A percentile compares a stretch with the other conserved stretches of the same genome.
Conservation (phyloP, 1,139 yeast species). For the Kluyveromyces sp. region DNA sequence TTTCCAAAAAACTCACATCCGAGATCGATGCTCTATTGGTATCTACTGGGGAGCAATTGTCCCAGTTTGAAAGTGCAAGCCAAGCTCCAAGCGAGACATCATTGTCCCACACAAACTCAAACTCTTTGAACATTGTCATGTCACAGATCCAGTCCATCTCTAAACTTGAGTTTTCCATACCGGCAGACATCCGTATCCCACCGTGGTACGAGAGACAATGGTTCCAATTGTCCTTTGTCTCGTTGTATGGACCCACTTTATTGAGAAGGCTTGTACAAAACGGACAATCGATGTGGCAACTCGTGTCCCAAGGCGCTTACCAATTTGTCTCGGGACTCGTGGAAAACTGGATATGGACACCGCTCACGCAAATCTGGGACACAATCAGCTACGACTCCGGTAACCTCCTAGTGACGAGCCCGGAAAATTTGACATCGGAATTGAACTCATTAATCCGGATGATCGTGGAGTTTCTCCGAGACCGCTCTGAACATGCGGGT, state of each 20-base stretch:
- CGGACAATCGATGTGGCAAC: slow-evolving; percentile 3
- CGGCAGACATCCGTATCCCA: slow-evolving; percentile 1
- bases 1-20: background rate
- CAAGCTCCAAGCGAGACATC: background rate
- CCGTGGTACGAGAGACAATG: slow-evolving; percentile 6
- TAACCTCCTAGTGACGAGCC: slow-evolving; percentile 44
- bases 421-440: slow-evolving; percentile 68
- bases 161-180: background rate
- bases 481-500: background rate
- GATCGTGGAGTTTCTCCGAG: slow-evolving; percentile 48
- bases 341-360: slow-evolving; percentile 75
- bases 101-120: background rate
- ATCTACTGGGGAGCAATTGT: background rate
- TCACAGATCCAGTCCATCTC: background rate
- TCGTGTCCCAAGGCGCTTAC: slow-evolving; percentile 1
- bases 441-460: slow-evolving; percentile 75
- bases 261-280: background rate
- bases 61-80: slow-evolving; percentile 1
- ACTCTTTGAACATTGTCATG: background rate
- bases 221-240: slow-evolving; percentile 1
- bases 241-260: background rate
- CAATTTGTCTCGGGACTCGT: slow-evolving; percentile 63
- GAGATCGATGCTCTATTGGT: slow-evolving; percentile 3
- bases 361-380: slow-evolving; percentile 63
- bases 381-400: slow-evolving; percentile 68